phyloP scores from a whole-genome alignment of 2,329 filamentous ascomycete genomes.

The Fusarium circinatum region DNA sequence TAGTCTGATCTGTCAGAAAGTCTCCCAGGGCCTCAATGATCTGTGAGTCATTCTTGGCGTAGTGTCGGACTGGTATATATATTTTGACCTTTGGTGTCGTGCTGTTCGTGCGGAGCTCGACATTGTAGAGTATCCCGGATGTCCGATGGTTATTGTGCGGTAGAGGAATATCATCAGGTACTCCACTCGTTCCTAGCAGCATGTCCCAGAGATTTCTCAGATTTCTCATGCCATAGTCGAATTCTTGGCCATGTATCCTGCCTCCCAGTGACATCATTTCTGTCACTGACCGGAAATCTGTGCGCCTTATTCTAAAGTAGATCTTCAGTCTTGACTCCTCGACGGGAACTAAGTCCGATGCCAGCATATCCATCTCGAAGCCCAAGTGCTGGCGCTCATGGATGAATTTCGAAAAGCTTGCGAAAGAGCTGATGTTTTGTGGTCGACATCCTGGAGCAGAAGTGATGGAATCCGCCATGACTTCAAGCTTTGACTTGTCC shows the following conservation, averaged over 20 bases:
- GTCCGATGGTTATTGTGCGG: slow-evolving; percentile 44
- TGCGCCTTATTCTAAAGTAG: slow-evolving; percentile 48
- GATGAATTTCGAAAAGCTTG: neutral
- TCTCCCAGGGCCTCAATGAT: neutral
- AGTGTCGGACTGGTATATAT: slow-evolving; percentile 51
- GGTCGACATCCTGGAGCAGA: slow-evolving; percentile 7
- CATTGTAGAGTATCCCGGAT: slow-evolving; percentile 49
- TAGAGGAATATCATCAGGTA: slow-evolving; percentile 23
- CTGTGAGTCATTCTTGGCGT: slow-evolving; percentile 30
- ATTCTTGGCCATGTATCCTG: neutral
- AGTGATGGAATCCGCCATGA: slow-evolving; percentile 33
- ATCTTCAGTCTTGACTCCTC: slow-evolving; percentile 49
- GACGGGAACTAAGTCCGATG: slow-evolving; percentile 46
- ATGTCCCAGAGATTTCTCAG: slow-evolving; percentile 35
- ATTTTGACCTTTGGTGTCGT: slow-evolving; percentile 43
- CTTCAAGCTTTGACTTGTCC: neutral
- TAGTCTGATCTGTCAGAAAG: neutral
- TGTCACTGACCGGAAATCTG: slow-evolving; percentile 43
- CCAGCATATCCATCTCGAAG: slow-evolving; percentile 44
- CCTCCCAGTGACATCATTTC: slow-evolving; percentile 42
- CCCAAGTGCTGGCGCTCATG: neutral
- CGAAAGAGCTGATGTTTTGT: neutral
- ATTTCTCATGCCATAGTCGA: slow-evolving; percentile 22
- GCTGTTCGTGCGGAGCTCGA: slow-evolving; percentile 42
- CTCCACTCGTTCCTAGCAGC: slow-evolving; percentile 6